Evolutionary conservation across 129 eudicot species (phyloP).

Genomic region (Artemisia annua): DNA sequence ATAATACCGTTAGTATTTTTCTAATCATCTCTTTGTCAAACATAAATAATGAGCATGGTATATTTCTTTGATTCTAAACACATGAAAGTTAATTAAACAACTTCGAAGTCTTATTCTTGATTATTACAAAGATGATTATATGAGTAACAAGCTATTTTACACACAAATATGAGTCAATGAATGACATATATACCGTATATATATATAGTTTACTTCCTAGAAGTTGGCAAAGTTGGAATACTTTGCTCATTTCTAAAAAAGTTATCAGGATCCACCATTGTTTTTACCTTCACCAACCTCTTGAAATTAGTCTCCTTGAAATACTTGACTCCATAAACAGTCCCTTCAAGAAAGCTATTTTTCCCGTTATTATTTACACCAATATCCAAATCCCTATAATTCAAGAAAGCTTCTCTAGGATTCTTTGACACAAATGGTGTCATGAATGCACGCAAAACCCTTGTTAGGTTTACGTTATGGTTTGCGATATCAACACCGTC

Average conservation of each 20-base stretch:
- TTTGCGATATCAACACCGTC: conserved; percentile 3
- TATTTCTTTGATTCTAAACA: no score
- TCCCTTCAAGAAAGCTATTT: conserved; percentile 28
- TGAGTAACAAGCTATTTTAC: no score
- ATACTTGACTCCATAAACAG: conserved; percentile 31
- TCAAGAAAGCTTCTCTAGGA: conserved; percentile 43
- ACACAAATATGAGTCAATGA: neutral
- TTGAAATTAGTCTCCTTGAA: conserved; percentile 29
- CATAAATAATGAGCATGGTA: no score
- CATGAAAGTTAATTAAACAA: no score
- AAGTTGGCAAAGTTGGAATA: conserved; percentile 33
- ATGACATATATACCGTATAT: neutral
- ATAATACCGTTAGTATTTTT: no score
- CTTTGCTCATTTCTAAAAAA: conserved; percentile 41
- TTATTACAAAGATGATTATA: no score
- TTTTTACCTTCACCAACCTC: conserved; percentile 38
- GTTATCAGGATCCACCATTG: conserved; percentile 39
- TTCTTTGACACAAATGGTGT: conserved; percentile 40
- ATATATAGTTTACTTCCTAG: conserved; percentile 19
- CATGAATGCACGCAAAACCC: conserved; percentile 32
- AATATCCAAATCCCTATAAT: conserved; percentile 43
- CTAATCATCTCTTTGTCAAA: no score
- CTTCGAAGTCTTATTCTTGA: no score
- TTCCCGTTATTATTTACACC: conserved; percentile 36
- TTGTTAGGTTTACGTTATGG: conserved; percentile 19